Base-by-base conservation (phyloP, 108 stramenopile species). In the Pseudonitzschia pungens region DNA sequence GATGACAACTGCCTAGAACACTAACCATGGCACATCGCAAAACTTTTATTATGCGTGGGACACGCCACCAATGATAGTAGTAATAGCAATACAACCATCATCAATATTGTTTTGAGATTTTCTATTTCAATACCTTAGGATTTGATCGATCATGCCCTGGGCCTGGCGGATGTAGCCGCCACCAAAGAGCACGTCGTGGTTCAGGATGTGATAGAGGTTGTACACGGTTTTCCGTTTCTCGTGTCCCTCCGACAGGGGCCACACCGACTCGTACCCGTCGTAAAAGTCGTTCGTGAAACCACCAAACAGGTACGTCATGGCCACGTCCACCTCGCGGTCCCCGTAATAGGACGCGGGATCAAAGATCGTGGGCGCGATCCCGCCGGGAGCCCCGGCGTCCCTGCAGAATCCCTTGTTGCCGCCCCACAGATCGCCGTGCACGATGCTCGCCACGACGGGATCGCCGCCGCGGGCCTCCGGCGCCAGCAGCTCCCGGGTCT, bases 321-420 rank as follows among this genome's bases (percentile, higher is more conserved):
- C 78, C 27, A 90, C 71, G 73, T 94, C 92, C n/a, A 83, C 86
- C 58, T 94, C 92, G 21, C 89, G 77, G 72, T 94, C 90, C 11
- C 92, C 92, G 53, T 90, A 94, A 66, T 94, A 94, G 10, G 87
- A 82, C 8, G 92, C 92, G 12, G 92, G 92, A 77, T 93, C 92
- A 77, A 88, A 93, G 31, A 93, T 90, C 26, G 84, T 86, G 20
- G 89, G 89, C 0, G 81, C 54, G 6, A 85, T 75, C 27, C 66
- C 68, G 8, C 76, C 84, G n/a, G 77, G 68, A 9, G 32, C 60
- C 20, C 40, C 36, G 12, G 14, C 15, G 20, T 77, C 78, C 59
- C 75, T 72, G 66, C 79, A 77, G 69, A 81, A 87, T 0, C 88
- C 88, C 51, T 84, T 84, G 72, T 94, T 94, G 28, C 92, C 92